A percentile compares a stretch with the other conserved stretches of the same genome.
phyloP scores from a whole-genome alignment of 2,329 filamentous ascomycete genomes.

The Fusarium neocosmosporiellum region DNA sequence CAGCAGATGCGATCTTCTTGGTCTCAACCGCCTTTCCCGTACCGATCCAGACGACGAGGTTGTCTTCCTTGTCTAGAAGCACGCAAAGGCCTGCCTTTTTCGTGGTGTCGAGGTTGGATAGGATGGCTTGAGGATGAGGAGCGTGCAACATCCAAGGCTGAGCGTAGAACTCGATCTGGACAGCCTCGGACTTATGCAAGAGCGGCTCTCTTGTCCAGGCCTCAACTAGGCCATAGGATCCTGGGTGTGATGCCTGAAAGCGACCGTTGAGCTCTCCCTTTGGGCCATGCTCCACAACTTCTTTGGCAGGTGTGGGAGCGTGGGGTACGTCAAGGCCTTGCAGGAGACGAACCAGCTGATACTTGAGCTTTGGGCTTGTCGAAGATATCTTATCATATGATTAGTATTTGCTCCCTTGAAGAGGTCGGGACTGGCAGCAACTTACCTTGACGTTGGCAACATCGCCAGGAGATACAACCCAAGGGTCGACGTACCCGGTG shows the following conservation, averaged over 20 bases:
- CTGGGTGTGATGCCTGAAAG: background rate
- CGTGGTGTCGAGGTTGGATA: background rate
- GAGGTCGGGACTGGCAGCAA: fast-evolving
- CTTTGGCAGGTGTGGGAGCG: slow-evolving; percentile 8
- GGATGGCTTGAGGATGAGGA: background rate
- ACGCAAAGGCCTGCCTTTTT: background rate
- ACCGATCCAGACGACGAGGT: background rate
- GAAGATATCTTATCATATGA: background rate
- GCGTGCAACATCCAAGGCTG: background rate
- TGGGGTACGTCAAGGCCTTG: slow-evolving; percentile 13
- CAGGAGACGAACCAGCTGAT: slow-evolving; percentile 3
- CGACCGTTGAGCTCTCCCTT: background rate
- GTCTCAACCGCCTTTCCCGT: background rate
- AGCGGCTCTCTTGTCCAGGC: background rate
- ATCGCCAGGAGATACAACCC: background rate
- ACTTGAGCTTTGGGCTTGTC: background rate
- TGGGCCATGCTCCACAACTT: slow-evolving; percentile 14
- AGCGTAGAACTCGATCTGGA: background rate
- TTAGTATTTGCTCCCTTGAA: background rate
- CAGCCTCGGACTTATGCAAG: background rate
- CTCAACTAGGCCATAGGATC: background rate
- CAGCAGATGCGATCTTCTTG: background rate
- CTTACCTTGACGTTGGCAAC: background rate
- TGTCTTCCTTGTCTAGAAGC: background rate
- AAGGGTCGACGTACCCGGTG: slow-evolving; percentile 17